These are phyloP conservation scores for Circinella minor DNA, from an alignment of 371 early-diverging fungal species.

Conservation along the genomic window DNA sequence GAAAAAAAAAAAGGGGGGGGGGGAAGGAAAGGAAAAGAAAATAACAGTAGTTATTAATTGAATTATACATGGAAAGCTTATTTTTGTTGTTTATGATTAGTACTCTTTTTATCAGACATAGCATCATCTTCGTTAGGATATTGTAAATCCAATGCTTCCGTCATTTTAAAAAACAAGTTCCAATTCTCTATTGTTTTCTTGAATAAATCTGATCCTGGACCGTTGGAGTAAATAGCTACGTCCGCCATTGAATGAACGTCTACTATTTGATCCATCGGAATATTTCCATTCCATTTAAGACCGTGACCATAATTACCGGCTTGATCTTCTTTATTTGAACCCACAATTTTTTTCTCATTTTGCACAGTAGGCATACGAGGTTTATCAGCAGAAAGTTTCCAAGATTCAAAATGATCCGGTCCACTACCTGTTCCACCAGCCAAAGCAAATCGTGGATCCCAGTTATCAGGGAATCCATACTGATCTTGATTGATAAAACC, in stretches of 20 bases:
- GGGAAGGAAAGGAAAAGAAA: too few relatives aligned
- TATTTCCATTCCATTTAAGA: conserved; percentile 40
- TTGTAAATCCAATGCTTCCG: conserved; percentile 30
- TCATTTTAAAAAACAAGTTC: conserved; percentile 62
- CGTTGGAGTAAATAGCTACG: conserved; percentile 58
- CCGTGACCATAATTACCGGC: conserved; percentile 45
- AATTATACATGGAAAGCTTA: too few relatives aligned
- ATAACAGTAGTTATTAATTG: too few relatives aligned
- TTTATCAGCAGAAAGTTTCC: conserved; percentile 51
- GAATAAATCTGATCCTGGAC: conserved; percentile 57
- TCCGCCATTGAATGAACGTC: conserved; percentile 66
- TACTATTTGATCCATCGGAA: conserved; percentile 32
- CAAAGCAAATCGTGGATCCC: conserved; percentile 59
- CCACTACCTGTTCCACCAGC: conserved; percentile 66
- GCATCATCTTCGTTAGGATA: background rate
- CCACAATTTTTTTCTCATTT: conserved; percentile 15
- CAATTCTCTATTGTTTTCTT: conserved; percentile 60
- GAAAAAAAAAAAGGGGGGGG: too few relatives aligned
- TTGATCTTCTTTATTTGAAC: conserved; percentile 34
- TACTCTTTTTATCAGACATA: too few relatives aligned
- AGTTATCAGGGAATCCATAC: conserved; percentile 72
- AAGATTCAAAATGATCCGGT: conserved; percentile 64
- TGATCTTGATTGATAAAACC: conserved; percentile 62
- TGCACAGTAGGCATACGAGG: conserved; percentile 39
- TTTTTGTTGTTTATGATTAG: too few relatives aligned